A percentile compares a stretch with the other conserved stretches of the same genome.
These are phyloP conservation scores for Omphalotus guepiniiformis DNA, from an alignment of 768 basidiomycete species.

Conservation along the genomic window DNA sequence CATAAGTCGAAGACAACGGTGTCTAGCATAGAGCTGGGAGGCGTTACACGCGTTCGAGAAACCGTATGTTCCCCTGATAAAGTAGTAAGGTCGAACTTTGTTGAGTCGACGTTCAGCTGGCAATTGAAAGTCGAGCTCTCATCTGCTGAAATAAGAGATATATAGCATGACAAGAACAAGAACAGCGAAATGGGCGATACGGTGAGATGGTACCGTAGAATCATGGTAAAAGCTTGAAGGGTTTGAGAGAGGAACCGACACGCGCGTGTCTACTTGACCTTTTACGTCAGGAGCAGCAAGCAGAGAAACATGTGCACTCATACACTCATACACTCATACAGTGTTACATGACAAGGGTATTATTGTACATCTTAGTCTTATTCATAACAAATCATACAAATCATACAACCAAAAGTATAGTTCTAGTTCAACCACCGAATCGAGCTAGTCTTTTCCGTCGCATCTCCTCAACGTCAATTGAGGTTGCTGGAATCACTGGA, in stretches of 20 bases:
- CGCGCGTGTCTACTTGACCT: too few species aligned
- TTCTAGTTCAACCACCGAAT: conserved; percentile 49
- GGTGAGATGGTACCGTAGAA: conserved; percentile 15
- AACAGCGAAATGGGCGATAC: conserved; percentile 2
- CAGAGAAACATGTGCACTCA: too few species aligned
- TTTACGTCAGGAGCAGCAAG: too few species aligned
- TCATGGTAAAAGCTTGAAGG: conserved; percentile 11
- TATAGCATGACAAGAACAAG: conserved; percentile 18
- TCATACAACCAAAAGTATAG: too few species aligned
- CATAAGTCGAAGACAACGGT: conserved; percentile 67
- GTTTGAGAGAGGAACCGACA: too few species aligned
- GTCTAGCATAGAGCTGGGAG: conserved; percentile 62
- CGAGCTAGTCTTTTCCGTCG: conserved; percentile 57
- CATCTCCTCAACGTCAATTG: conserved; percentile 61
- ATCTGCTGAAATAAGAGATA: conserved; percentile 28
- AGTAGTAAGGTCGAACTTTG: conserved; percentile 56
- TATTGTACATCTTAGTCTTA: too few species aligned
- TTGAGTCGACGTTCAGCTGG: conserved; percentile 32
- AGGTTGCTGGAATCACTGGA: conserved; percentile 20
- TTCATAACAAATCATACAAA: too few species aligned
- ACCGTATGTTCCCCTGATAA: conserved; percentile 50
- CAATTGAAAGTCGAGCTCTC: conserved; percentile 53
- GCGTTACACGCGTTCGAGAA: conserved; percentile 48
- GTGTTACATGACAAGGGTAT: too few species aligned
- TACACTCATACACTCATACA: too few species aligned